A percentile compares a stretch with the other conserved stretches of the same genome.
Evolutionary conservation across 148 eudicot species (phyloP).

Genomic region (Camellia lanceoleosa): DNA sequence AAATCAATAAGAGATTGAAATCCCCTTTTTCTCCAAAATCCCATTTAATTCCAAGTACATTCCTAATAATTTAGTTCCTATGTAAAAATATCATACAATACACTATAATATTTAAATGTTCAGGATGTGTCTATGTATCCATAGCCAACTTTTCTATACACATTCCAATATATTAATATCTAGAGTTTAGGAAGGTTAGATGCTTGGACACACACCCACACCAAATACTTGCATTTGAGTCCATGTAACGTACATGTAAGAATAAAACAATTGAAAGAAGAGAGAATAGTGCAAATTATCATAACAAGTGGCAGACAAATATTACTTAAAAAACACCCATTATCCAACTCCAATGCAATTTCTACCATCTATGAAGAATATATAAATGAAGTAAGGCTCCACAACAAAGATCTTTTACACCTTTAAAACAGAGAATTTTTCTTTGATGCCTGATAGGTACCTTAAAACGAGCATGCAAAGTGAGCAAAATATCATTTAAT

Average conservation of each 20-base stretch:
- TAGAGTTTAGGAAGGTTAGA: no score
- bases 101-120: no score
- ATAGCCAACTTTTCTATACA: no score
- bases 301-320: background rate
- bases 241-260: background rate
- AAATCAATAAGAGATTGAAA: no score
- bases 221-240: no score
- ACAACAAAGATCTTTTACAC: background rate
- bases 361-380: background rate
- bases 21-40: no score
- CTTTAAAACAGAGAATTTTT: background rate
- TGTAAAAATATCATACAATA: no score
- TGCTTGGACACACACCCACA: no score
- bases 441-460: slow-evolving; percentile 28
- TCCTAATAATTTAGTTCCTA: no score
- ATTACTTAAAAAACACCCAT: background rate
- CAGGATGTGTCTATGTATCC: no score
- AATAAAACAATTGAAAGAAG: background rate
- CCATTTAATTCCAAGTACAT: no score
- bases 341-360: background rate
- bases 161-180: no score
- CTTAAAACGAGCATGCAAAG: slow-evolving; percentile 99
- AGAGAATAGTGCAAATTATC: background rate
- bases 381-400: background rate
- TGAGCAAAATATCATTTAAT: slow-evolving; percentile 90